phyloP scores from a whole-genome alignment of 2,329 filamentous ascomycete species.

The Diplodia seriata region DNA sequence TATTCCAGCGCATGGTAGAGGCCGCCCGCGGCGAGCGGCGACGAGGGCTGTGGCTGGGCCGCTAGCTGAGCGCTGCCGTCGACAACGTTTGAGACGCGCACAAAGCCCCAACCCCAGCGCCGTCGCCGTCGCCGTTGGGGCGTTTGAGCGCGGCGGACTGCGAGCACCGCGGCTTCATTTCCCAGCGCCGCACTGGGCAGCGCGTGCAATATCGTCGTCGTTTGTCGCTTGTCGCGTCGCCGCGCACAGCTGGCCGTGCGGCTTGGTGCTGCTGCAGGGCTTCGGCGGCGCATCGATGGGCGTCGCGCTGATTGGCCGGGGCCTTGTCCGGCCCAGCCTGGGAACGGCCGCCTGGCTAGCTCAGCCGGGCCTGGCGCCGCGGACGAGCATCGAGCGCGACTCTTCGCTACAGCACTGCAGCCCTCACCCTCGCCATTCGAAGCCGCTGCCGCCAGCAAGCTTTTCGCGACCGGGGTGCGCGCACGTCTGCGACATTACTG shows the following conservation, averaged over 20 bases:
- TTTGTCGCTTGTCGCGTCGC: background rate
- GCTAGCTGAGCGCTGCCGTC: too few relatives aligned
- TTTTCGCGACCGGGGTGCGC: conserved; percentile 7
- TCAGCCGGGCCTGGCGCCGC: background rate
- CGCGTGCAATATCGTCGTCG: background rate
- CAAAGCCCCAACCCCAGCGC: conserved; percentile 9
- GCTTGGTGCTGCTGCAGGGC: conserved; percentile 16
- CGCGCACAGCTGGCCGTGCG: background rate
- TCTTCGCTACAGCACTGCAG: conserved; percentile 1
- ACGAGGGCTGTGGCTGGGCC: background rate
- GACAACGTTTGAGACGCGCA: conserved; percentile 22
- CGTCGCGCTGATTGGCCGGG: conserved; percentile 8
- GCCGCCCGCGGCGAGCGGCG: background rate
- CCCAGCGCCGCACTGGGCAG: conserved; percentile 5
- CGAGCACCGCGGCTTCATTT: conserved; percentile 7
- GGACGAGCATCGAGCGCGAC: background rate
- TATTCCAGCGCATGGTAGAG: background rate
- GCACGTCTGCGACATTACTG: conserved; percentile 6
- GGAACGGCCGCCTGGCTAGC: conserved; percentile 1
- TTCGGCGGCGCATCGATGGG: background rate
- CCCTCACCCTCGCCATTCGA: background rate
- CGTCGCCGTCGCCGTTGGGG: too few relatives aligned
- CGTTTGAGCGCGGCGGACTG: conserved; percentile 1
- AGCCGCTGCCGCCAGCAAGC: background rate
- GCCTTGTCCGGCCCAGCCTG: background rate